Percentiles rank a stretch among this genome's conserved stretches.
These are phyloP conservation scores for Yueomyces sinensis DNA, from an alignment of 805 yeast genomes.

Conservation along the genomic window DNA sequence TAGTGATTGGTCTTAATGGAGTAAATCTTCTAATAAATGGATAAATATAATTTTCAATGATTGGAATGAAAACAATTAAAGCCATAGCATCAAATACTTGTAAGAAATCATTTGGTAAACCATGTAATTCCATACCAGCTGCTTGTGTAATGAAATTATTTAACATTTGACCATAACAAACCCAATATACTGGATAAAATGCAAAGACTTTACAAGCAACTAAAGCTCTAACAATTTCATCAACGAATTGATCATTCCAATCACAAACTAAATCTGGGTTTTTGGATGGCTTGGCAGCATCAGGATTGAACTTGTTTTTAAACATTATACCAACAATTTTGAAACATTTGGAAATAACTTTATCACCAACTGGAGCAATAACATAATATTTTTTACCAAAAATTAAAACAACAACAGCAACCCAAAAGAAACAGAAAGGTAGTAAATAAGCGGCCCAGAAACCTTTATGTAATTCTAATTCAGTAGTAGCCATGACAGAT, in stretches of 20 bases:
- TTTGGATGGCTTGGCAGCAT: slow-evolving; percentile 44
- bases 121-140: slow-evolving; percentile 59
- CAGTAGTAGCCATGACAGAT: slow-evolving; percentile 65
- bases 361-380: slow-evolving; percentile 48
- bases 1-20: slow-evolving; percentile 56
- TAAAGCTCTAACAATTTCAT: slow-evolving; percentile 53
- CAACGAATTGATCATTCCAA: slow-evolving; percentile 64
- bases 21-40: slow-evolving; percentile 36
- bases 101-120: slow-evolving; percentile 70
- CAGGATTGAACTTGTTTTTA: slow-evolving; percentile 36
- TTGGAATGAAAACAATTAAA: slow-evolving; percentile 64
- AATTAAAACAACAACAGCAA: slow-evolving; percentile 40
- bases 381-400: slow-evolving; percentile 42
- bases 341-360: slow-evolving; percentile 44
- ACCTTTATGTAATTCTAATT: slow-evolving; percentile 51
- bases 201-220: slow-evolving; percentile 62
- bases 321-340: slow-evolving; percentile 30
- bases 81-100: slow-evolving; percentile 67
- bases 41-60: slow-evolving; percentile 47
- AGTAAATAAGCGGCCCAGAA: slow-evolving; percentile 65
- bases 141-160: slow-evolving; percentile 66
- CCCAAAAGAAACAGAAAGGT: slow-evolving; percentile 55
- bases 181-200: slow-evolving; percentile 64
- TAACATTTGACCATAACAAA: slow-evolving; percentile 59
- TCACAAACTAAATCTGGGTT: slow-evolving; percentile 33